Base-by-base conservation (phyloP, 2,329 filamentous ascomycete species). In the Fusarium sp. region DNA sequence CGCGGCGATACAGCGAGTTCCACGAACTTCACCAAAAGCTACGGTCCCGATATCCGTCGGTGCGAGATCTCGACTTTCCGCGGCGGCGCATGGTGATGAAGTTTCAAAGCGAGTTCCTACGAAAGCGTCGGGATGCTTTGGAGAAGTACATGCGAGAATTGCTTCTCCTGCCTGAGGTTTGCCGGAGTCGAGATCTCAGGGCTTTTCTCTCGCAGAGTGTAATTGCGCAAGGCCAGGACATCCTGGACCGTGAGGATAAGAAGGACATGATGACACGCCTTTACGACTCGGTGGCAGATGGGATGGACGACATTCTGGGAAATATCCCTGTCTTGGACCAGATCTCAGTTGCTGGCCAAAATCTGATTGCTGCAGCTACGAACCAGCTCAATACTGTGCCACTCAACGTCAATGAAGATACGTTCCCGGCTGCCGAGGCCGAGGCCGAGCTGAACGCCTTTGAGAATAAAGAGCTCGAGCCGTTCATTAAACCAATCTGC, bases 401-500 rank as follows among this genome's bases (percentile, higher is more conserved):
- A 13, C 79, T 86, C n/a, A 79, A 81, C 31, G 81, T 81, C 10
- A 83, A 80, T 63, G 86, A 87, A 65, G 87, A 86, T 51, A 81
- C 80, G 0, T 81, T 81, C 33, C 79, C 80, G 7, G 84, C 87
- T 2, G 87, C 89, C 2, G 96, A 98, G 81, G 96, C 94, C 0
- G 94, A 98, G 80, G 95, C 95, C 0, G 96, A 98, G 79, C 83
- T 99, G 53, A 92, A 94, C 62, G 95, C 95, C 0, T 98, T 97
- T 75, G 95, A 98, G 79, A 90, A 92, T 76, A 90, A 90, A 74
- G 93, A 97, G 73, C 84, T 93, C 2, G 93, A 97, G 76, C 96
- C 96, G 1, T 98, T 99, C 75, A 96, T 99, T 74, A 99, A 97
- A 78, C 96, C 96, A 4, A 97, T 99, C 67, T 97, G 94, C 79